phyloP scores from a whole-genome alignment of 1,284 basidiomycete species.

The Inonotus obliquus region DNA sequence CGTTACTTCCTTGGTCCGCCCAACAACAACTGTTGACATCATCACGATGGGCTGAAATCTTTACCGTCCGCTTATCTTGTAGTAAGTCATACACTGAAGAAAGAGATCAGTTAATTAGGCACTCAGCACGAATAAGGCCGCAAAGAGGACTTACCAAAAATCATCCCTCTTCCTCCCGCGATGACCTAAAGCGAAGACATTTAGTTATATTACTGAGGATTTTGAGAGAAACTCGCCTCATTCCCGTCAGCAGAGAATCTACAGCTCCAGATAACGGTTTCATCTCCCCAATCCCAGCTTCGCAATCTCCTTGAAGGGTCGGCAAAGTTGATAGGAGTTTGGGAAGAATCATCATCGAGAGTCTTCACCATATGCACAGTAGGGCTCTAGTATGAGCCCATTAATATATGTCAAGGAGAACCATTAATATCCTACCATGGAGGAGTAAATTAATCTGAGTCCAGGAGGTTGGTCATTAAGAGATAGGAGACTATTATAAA shows the following conservation, averaged over 20 bases:
- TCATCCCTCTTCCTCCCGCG: constrained; percentile 69
- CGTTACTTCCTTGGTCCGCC: constrained; percentile 89
- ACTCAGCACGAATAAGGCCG: not conserved
- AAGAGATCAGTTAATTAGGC: not conserved
- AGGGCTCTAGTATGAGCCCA: constrained; percentile 46
- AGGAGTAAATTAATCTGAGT: constrained; percentile 82
- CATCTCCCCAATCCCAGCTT: constrained; percentile 40
- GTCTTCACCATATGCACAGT: constrained; percentile 86
- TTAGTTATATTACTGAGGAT: not conserved
- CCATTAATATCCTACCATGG: constrained; percentile 52
- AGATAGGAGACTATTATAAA: not conserved
- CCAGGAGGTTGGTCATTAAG: constrained; percentile 12
- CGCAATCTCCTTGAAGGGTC: constrained; percentile 35
- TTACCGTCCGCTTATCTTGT: constrained; percentile 73
- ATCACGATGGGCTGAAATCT: constrained; percentile 79
- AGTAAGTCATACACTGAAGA: constrained; percentile 84
- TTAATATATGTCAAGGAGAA: not conserved
- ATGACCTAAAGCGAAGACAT: constrained; percentile 80
- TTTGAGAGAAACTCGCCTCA: constrained; percentile 52
- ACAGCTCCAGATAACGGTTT: constrained; percentile 83
- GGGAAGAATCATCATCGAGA: constrained; percentile 61
- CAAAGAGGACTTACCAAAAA: constrained; percentile 53
- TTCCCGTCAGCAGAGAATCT: constrained; percentile 94
- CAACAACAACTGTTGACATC: constrained; percentile 98
- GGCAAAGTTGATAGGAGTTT: constrained; percentile 71